Base-by-base conservation (phyloP, 345 rosid genomes). In the Euclidium syriacum region DNA sequence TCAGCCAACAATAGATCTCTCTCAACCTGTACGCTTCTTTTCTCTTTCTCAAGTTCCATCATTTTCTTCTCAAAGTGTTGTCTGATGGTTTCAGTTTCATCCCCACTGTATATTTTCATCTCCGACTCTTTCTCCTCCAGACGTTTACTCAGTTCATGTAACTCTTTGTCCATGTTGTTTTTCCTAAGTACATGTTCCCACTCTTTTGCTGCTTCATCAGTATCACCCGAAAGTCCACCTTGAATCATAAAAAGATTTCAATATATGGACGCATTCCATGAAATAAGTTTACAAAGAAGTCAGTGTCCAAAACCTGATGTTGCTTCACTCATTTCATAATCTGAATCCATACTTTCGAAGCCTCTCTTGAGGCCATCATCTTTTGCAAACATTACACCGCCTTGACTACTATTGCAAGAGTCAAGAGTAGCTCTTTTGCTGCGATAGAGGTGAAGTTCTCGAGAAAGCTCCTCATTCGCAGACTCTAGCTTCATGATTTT, bases 61-160 rank as follows among this genome's bases (percentile, higher is more conserved):
- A 83, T 78, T 85, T 87, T 87, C 80, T 78, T 84, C 66, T 78
- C 88, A 26, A 79, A 87, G 35, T 78, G 91, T 64, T 82, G 86
- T 78, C 78, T 84, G 50, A 87, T 77, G 22, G 81, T 80, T 73
- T 77, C 80, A 46, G 88, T 64, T 50, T 78, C 87, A 71, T 64
- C 46, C 54, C 84, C 85, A 75, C n/a, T n/a, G n/a, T 73, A 71
- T 63, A 67, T 71, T 74, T 77, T 81, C 86, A 87, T 87, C 78
- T 82, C 91, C 17, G 85, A 79, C 95, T 92, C 94, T 76, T 92
- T 92, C 85, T 89, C 86, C 75, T 92, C 94, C 73, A 92, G 78
- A 57, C 84, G 84, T 71, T 80, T 79, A 64, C 85, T 87, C 64
- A 92, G 70, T 65, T 92, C 98, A 44, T 80, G 78, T 71, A 92